These are phyloP conservation scores for Cyclotella sp. DNA, from an alignment of 108 stramenopile genomes.

Conservation along the genomic window DNA sequence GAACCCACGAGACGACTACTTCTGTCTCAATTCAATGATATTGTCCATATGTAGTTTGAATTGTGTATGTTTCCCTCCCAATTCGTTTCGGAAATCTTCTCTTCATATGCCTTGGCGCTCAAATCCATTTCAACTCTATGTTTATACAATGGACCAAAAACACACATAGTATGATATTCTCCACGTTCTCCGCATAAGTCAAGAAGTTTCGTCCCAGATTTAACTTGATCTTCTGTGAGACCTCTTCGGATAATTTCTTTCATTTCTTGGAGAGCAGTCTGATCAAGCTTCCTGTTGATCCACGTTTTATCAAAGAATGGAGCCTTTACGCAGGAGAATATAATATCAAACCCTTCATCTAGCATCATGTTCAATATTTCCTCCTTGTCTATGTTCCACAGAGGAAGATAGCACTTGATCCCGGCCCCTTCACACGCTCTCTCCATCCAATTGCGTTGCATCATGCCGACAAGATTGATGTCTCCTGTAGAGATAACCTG, in stretches of 20 bases:
- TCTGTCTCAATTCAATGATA: constrained; percentile 16
- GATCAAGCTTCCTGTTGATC: constrained; percentile 49
- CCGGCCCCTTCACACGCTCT: constrained; percentile 49
- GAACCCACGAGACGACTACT: neutral
- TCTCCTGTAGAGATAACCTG: constrained; percentile 53
- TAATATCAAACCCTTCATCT: constrained; percentile 37
- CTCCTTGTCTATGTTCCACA: constrained; percentile 51
- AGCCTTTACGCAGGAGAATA: constrained; percentile 54
- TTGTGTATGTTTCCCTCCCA: constrained; percentile 41
- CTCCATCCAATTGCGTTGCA: constrained; percentile 52
- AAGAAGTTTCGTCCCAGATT: constrained; percentile 34
- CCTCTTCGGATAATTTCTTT: constrained; percentile 24
- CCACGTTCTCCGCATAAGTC: constrained; percentile 63
- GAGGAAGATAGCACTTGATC: constrained; percentile 31
- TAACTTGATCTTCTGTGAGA: constrained; percentile 37
- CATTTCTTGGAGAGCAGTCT: constrained; percentile 37
- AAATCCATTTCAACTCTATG: constrained; percentile 6
- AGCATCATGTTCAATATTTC: constrained; percentile 25
- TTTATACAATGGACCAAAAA: constrained; percentile 52
- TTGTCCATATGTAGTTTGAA: constrained; percentile 25
- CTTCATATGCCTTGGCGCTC: constrained; percentile 5
- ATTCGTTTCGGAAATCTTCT: neutral
- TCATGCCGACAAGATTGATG: constrained; percentile 57
- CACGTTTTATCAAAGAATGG: constrained; percentile 57
- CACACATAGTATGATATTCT: constrained; percentile 63